These are phyloP conservation scores for Shiraia bambusicola DNA, from an alignment of 2,329 filamentous ascomycete genomes.

Conservation along the genomic window DNA sequence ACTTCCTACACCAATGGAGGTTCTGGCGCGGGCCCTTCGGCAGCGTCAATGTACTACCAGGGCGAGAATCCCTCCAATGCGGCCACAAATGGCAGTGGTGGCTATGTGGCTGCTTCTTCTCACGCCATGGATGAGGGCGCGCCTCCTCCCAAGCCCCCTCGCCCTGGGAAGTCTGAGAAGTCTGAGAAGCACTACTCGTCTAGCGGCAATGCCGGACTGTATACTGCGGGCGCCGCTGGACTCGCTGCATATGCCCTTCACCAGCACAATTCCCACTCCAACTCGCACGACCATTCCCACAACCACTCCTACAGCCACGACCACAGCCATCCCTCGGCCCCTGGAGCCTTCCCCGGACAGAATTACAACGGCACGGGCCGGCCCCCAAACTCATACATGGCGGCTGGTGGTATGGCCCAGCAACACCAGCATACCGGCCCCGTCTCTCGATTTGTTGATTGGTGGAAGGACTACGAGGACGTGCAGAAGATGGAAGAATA, in stretches of 20 bases:
- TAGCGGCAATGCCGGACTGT: constrained; percentile 47
- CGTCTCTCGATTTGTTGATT: constrained; percentile 58
- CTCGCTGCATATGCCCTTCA: constrained; percentile 50
- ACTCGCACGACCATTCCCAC: constrained; percentile 32
- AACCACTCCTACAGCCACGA: constrained; percentile 28
- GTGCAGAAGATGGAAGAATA: constrained; percentile 67
- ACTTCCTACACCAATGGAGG: constrained; percentile 26
- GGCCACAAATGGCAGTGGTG: constrained; percentile 33
- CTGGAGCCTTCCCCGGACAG: constrained; percentile 32
- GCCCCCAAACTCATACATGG: constrained; percentile 24
- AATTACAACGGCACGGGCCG: constrained; percentile 19
- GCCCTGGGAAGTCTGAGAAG: constrained; percentile 46
- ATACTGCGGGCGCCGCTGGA: constrained; percentile 51
- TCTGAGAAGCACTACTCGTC: too few species aligned
- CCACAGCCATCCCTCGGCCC: constrained; percentile 31
- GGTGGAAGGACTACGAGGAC: constrained; percentile 65
- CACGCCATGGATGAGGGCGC: constrained; percentile 24
- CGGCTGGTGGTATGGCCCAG: constrained; percentile 47
- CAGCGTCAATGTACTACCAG: constrained; percentile 30
- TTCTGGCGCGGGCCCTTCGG: constrained; percentile 14
- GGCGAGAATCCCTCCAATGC: constrained; percentile 25
- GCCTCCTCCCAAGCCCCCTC: constrained; percentile 38
- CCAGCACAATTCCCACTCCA: constrained; percentile 40
- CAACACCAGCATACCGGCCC: constrained; percentile 58
- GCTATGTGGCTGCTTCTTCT: constrained; percentile 37